Conservation (phyloP, 1,284 basidiomycete species). For the Cerioporus squamosus region DNA sequence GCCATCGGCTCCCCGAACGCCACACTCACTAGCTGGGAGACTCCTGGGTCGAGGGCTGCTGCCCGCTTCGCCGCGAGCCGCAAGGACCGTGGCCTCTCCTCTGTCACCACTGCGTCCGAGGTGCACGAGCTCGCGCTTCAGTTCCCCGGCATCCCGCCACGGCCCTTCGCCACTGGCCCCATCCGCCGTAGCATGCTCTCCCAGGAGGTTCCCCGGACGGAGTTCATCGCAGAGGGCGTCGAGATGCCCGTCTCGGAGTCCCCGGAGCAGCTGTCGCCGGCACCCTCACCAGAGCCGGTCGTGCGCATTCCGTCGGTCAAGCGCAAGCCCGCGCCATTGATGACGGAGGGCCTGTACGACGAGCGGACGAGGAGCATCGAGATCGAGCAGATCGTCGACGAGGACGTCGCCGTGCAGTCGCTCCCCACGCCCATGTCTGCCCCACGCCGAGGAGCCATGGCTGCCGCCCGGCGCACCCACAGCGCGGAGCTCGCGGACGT, state of each 20-base stretch:
- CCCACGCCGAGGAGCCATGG: neutral
- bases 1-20: slow-evolving; percentile 4
- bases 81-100: slow-evolving; percentile 14
- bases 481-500: slow-evolving; percentile 6
- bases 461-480: neutral
- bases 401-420: neutral
- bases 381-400: slow-evolving; percentile 13
- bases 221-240: slow-evolving; percentile 14
- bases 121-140: slow-evolving; percentile 53
- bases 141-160: slow-evolving; percentile 55
- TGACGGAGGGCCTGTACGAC: slow-evolving; percentile 7
- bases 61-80: slow-evolving; percentile 8
- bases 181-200: slow-evolving; percentile 22
- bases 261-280: neutral
- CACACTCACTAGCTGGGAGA: slow-evolving; percentile 1
- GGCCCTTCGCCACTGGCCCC: slow-evolving; percentile 12
- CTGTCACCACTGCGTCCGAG: slow-evolving; percentile 36
- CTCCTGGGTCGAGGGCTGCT: slow-evolving; percentile 2
- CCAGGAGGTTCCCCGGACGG: slow-evolving; percentile 13
- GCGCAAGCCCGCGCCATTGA: slow-evolving; percentile 17
- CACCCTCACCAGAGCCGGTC: neutral
- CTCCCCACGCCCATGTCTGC: slow-evolving; percentile 13
- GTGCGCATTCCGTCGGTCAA: slow-evolving; percentile 10
- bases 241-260: neutral
- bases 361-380: slow-evolving; percentile 2